Evolutionary conservation across 768 basidiomycete species (phyloP).

Genomic region (Tricholoma matsutake): DNA sequence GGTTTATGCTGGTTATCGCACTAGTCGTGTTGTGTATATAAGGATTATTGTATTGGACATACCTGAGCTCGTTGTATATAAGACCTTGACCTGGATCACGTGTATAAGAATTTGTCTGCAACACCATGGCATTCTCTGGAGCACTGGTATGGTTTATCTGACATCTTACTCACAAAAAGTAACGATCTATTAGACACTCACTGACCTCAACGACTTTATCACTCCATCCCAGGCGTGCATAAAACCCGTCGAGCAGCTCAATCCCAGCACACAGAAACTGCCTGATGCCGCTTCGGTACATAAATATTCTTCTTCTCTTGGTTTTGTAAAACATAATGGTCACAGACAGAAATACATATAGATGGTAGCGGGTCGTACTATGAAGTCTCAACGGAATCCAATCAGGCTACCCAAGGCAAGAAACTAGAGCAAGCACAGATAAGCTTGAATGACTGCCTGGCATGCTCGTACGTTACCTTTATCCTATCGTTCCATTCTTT

Average conservation of each 20-base stretch:
- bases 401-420: conserved; percentile 28
- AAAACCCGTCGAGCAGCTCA: conserved; percentile 73
- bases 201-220: conserved; percentile 96
- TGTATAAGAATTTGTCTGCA: neutral
- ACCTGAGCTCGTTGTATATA: too few species aligned
- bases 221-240: conserved; percentile 96
- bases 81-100: neutral
- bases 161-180: neutral
- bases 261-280: conserved; percentile 27
- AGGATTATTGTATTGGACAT: neutral
- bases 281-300: conserved; percentile 37
- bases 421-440: conserved; percentile 94
- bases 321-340: conserved; percentile 1
- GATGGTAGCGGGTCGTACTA: conserved; percentile 86
- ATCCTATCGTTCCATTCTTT: neutral
- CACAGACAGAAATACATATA: conserved; percentile 90
- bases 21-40: conserved; percentile 7
- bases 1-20: conserved; percentile 2
- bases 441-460: conserved; percentile 94
- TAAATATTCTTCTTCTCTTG: conserved; percentile 1
- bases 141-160: conserved; percentile 53
- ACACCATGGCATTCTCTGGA: conserved; percentile 79
- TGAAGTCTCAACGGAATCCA: conserved; percentile 54
- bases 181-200: conserved; percentile 62
- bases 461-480: conserved; percentile 78